Conservation (phyloP, 768 basidiomycete species). For the Podaxis pistillaris region DNA sequence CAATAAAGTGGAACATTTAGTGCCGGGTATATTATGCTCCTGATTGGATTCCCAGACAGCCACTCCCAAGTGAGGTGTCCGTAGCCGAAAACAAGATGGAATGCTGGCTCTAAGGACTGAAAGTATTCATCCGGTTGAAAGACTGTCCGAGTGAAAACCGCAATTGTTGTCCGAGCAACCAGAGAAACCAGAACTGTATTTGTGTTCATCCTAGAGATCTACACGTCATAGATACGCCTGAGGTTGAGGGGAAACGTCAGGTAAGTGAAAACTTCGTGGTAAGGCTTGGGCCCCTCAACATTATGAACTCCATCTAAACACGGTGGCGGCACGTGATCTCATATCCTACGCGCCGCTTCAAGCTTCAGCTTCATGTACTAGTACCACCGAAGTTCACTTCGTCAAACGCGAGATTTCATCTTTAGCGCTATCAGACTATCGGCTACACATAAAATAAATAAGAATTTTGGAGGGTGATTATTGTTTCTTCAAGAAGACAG, state of each 20-base stretch:
- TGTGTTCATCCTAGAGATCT: not conserved
- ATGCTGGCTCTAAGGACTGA: slow-evolving; percentile 91
- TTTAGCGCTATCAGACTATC: not conserved
- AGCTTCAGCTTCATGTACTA: not conserved
- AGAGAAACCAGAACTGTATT: slow-evolving; percentile 28
- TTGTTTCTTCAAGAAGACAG: slow-evolving; percentile 27
- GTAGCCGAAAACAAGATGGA: slow-evolving; percentile 86
- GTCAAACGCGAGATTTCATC: not conserved
- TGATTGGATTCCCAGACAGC: slow-evolving; percentile 65
- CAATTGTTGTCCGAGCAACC: slow-evolving; percentile 53
- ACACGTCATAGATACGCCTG: not conserved
- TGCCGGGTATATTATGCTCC: slow-evolving; percentile 79
- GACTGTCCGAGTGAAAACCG: slow-evolving; percentile 74
- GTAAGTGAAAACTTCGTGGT: not conserved
- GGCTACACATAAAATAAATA: not conserved
- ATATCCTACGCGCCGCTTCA: not conserved
- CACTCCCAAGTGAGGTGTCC: slow-evolving; percentile 98
- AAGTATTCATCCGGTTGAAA: slow-evolving; percentile 99
- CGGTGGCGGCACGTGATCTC: not conserved
- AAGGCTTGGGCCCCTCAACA: not conserved
- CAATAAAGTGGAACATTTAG: slow-evolving; percentile 80
- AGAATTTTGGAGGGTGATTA: not conserved
- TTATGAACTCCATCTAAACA: not conserved
- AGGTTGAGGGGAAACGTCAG: not conserved
- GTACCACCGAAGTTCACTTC: not conserved